Base-by-base conservation (phyloP, 129 eudicot genomes). In the Helianthus tuberosus region DNA sequence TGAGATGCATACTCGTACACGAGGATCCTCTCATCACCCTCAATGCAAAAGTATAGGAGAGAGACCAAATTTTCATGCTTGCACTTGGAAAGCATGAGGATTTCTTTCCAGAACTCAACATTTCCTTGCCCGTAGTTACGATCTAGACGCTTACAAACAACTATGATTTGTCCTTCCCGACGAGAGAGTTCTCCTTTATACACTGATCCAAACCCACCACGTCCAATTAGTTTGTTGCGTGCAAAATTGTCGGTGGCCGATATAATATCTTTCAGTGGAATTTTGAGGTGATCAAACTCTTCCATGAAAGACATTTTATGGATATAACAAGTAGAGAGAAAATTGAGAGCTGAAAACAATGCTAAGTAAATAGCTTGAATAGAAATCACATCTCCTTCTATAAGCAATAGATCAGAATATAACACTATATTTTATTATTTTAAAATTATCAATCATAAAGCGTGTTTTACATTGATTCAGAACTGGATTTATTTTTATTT, bases 21-120 rank as follows among this genome's bases (percentile, higher is more conserved):
- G 23, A 20, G 23, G 23, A 20, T 20, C 23, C 23, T 20, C 23
- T 20, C 23, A 20, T 20, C 23, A 39, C 29, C 50, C 69, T 39
- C 69, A 8, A 5, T 15, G 20, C 69, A 64, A 39, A 39, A 64
- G 0, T 17, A 12, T 11, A 64, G 29, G 29, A 64, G 68, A 15
- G 68, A 64, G 50, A 64, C 27, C 5, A 64, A 8, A 38, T 64
- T 64, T 64, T 64, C 50, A 64, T 64, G 68, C 0, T n/a, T 64
- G 68, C 11, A 64, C 14, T 9, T 10, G 5, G 68, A 64, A 64
- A 64, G 68, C 50, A 15, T 64, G 27, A 64, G 8, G 49, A 38
- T 39, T 17, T 64, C 68, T 17, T 64, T 64, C 68, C 50, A 38
- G 12, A 64, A 64, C 16, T 64, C 50, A 13, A 6, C 12, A 11